Evolutionary conservation across 2,329 filamentous ascomycete genomes (phyloP).

Genomic region (Fusarium chuoi): DNA sequence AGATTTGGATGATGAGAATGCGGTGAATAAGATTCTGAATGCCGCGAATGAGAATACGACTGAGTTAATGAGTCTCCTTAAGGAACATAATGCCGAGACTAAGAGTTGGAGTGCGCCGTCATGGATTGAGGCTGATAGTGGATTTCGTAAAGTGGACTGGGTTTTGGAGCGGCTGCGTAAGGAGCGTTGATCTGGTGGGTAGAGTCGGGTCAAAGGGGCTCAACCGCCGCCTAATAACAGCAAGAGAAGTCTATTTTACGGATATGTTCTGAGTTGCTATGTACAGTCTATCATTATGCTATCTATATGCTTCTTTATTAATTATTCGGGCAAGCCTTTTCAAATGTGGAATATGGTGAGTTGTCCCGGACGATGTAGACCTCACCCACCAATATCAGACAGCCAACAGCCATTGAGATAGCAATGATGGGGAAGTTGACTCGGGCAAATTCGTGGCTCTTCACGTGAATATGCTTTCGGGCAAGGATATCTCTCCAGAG

Average conservation of each 20-base stretch:
- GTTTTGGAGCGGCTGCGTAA: neutral
- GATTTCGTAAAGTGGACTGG: neutral
- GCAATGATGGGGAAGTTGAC: conserved; percentile 78
- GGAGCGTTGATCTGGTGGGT: neutral
- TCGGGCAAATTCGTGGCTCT: conserved; percentile 71
- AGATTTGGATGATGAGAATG: neutral
- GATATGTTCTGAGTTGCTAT: neutral
- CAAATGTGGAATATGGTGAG: conserved; percentile 16
- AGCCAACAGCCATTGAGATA: conserved; percentile 73
- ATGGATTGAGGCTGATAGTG: neutral
- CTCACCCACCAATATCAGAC: conserved; percentile 69
- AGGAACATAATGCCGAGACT: neutral
- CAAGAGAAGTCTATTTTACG: neutral
- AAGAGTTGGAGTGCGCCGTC: neutral
- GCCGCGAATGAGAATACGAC: conserved; percentile 1
- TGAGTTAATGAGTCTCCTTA: neutral
- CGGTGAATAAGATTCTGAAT: neutral
- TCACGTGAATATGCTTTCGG: conserved; percentile 74
- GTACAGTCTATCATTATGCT: neutral
- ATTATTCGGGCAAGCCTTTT: neutral
- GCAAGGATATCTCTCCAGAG: conserved; percentile 77
- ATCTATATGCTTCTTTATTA: neutral
- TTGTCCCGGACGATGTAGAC: conserved; percentile 62
- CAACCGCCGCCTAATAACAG: neutral
- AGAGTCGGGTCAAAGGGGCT: neutral